A percentile compares a stretch with the other conserved stretches of the same genome.
phyloP scores from a whole-genome alignment of 257 asterid genomes.

The Avicennia marina region DNA sequence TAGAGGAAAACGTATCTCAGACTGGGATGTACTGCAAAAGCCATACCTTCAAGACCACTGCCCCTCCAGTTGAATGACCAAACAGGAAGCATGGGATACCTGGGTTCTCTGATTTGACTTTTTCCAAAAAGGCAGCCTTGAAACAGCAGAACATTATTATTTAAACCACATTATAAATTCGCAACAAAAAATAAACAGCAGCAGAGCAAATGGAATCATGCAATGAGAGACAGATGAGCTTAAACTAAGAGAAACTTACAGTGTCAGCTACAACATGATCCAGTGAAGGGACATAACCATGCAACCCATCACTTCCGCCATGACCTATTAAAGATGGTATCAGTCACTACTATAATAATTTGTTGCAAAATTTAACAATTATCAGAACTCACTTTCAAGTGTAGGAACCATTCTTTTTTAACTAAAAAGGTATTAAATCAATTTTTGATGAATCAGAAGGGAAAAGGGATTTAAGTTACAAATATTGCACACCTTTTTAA shows the following conservation, averaged over 20 bases:
- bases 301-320: conserved; percentile 99
- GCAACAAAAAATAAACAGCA: background rate
- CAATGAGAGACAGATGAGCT: background rate
- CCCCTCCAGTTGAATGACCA: conserved; percentile 99
- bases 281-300: conserved; percentile 97
- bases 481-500: background rate
- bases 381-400: no score
- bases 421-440: no score
- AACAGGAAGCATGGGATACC: conserved; percentile 83
- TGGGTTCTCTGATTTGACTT: conserved; percentile 68
- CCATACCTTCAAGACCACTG: conserved; percentile 86
- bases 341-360: conserved; percentile 2
- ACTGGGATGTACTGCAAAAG: background rate
- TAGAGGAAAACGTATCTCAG: background rate
- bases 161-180: conserved; percentile 5
- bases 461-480: no score
- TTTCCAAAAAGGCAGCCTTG: conserved; percentile 76
- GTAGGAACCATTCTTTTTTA: no score
- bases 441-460: no score
- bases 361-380: background rate
- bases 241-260: conserved; percentile 41
- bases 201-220: background rate
- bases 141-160: conserved; percentile 16
- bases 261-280: conserved; percentile 97
- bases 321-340: conserved; percentile 54